Conservation (phyloP, 306 rosid species). For the Cicer yamashitae region DNA sequence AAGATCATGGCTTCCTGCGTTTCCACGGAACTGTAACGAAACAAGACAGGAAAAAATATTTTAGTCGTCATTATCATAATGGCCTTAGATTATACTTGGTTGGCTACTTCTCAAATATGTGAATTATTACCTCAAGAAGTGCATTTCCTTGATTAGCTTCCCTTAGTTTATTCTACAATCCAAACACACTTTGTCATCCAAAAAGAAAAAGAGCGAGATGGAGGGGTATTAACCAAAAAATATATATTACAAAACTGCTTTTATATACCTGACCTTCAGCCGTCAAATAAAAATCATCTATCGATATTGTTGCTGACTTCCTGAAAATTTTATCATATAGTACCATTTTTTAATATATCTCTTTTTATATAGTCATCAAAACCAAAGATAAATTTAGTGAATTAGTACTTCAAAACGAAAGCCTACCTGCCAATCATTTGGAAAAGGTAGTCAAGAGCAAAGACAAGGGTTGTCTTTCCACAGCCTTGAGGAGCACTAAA, state of each 20-base stretch:
- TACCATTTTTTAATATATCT: slow-evolving; percentile 35
- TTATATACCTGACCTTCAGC: slow-evolving; percentile 78
- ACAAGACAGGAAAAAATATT: slow-evolving; percentile 25
- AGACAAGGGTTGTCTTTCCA: slow-evolving; percentile 96
- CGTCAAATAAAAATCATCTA: slow-evolving; percentile 90
- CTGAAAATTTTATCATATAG: slow-evolving; percentile 58
- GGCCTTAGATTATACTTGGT: slow-evolving; percentile 15
- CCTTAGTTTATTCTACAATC: slow-evolving; percentile 74
- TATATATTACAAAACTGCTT: slow-evolving; percentile 29
- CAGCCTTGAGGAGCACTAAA: slow-evolving; percentile 99
- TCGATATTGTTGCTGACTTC: slow-evolving; percentile 85
- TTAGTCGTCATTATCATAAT: slow-evolving; percentile 6
- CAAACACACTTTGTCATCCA: slow-evolving; percentile 46
- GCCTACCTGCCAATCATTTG: slow-evolving; percentile 60
- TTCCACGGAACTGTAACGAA: slow-evolving; percentile 72
- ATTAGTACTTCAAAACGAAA: slow-evolving; percentile 26
- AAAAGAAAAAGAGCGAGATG: slow-evolving; percentile 21
- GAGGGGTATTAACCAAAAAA: not conserved
- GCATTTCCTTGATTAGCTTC: slow-evolving; percentile 78
- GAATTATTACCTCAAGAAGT: slow-evolving; percentile 80
- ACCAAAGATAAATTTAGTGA: slow-evolving; percentile 36
- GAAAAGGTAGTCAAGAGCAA: slow-evolving; percentile 91
- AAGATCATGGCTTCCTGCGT: slow-evolving; percentile 98
- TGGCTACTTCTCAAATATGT: slow-evolving; percentile 6
- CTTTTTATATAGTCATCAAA: slow-evolving; percentile 7